Evolutionary conservation across 169 alveolate genomes (phyloP), one percentile per base, ranked within the genome.

Genomic region (Eimeria zaria): DNA sequence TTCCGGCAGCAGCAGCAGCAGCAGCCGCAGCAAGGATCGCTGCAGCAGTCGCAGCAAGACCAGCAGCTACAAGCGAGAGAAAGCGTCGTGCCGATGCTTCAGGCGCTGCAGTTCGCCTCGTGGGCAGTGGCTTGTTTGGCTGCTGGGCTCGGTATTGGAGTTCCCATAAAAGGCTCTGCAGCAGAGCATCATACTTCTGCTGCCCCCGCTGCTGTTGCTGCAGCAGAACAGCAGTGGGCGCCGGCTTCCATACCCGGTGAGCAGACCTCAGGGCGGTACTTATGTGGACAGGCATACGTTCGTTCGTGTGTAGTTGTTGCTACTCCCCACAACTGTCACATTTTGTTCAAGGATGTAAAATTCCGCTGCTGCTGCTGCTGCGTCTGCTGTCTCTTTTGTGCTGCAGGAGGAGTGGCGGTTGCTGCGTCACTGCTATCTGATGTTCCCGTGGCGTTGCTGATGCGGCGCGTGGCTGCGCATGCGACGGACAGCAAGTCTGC

Each of bases 401-500:
- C 78, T 33, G 44, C 71, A 44, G 91, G 55, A 33, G 60, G 60
- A 33, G 78, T 60, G 36, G 80, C 76, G 62, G 58, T 62, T 51
- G 62, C 41, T 39, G 60, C 58, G 5, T 58, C 93, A 48, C 81
- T 87, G 81, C 80, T 87, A 44, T 48, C 64, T 16, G 64, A 41
- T 33, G 83, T 62, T 33, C 81, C 83, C 83, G 83, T 87, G 41
- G 93, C 80, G 27, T 58, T 48, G 93, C 62, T 87, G 62, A 87
- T 87, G 93, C 81, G 60, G n/a, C 93, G 93, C 41, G 93, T 87
- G 36, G 93, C 93, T 60, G 93, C 93, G 78, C 93, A 87, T 22
- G 93, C 93, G 20, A 48, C 93, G 53, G 93, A 87, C 81, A 87
- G 93, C 83, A 87, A 62, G n/a, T 87, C 93, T 14, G 93, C 93